Percentiles rank a stretch among this genome's conserved stretches.
These are phyloP conservation scores for Perilla frutescens DNA, from an alignment of 257 asterid genomes.

Conservation along the genomic window DNA sequence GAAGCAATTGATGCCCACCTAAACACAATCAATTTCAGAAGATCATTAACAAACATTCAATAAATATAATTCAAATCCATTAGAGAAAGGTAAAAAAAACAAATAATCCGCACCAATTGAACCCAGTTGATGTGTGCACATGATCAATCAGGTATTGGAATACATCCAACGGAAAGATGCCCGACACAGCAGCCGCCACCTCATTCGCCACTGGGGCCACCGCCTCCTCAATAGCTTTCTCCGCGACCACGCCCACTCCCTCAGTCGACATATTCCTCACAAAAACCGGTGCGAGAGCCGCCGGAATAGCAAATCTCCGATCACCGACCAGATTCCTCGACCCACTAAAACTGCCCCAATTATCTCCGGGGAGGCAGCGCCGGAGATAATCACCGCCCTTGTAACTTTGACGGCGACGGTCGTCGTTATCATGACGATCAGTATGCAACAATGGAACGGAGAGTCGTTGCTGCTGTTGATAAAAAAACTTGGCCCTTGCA, in stretches of 20 bases:
- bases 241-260: no score
- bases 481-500: slow-evolving; percentile 59
- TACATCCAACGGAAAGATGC: slow-evolving; percentile 68
- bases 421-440: slow-evolving; percentile 36
- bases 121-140: slow-evolving; percentile 66
- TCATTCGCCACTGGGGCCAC: slow-evolving; percentile 37
- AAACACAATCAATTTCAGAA: slow-evolving; percentile 38
- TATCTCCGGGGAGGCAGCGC: slow-evolving; percentile 1
- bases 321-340: slow-evolving; percentile 38
- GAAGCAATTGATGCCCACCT: slow-evolving; percentile 81
- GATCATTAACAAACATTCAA: slow-evolving; percentile 2
- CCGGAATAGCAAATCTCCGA: slow-evolving; percentile 43
- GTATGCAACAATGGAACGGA: slow-evolving; percentile 38
- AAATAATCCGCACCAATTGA: slow-evolving; percentile 55
- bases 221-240: no score
- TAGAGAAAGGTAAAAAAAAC: neutral
- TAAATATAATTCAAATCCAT: slow-evolving; percentile 10
- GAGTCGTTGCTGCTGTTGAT: slow-evolving; percentile 49
- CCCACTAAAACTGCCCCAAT: slow-evolving; percentile 3
- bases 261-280: slow-evolving; percentile 41
- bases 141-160: slow-evolving; percentile 71
- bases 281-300: slow-evolving; percentile 41
- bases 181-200: slow-evolving; percentile 77
- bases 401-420: slow-evolving; percentile 23
- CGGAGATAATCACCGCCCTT: slow-evolving; percentile 38